Conservation (phyloP, 2,329 filamentous ascomycete genomes). For the Exophiala sideris region DNA sequence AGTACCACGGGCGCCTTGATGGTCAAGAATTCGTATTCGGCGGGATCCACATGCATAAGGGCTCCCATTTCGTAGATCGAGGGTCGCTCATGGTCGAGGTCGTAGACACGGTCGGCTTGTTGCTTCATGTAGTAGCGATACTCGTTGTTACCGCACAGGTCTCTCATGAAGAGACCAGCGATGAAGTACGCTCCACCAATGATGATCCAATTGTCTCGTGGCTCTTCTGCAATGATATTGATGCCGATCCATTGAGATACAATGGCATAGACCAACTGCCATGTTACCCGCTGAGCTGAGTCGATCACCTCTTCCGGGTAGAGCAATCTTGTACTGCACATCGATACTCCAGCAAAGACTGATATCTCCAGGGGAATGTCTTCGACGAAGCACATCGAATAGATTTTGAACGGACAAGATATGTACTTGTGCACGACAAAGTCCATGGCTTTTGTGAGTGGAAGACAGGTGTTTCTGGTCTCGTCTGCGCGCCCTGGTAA, state of each 20-base stretch:
- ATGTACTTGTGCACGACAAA: constrained; percentile 85
- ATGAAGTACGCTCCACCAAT: constrained; percentile 92
- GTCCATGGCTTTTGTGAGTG: constrained; percentile 82
- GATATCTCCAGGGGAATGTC: constrained; percentile 74
- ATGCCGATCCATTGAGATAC: constrained; percentile 94
- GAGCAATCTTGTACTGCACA: constrained; percentile 82
- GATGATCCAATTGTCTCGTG: constrained; percentile 81
- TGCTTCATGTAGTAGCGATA: constrained; percentile 87
- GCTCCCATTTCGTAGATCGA: constrained; percentile 78
- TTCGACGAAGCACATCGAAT: constrained; percentile 92
- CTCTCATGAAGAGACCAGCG: constrained; percentile 87
- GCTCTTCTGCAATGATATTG: constrained; percentile 79
- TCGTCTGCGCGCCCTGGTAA: constrained; percentile 78
- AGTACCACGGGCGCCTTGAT: constrained; percentile 88
- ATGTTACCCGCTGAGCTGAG: constrained; percentile 74
- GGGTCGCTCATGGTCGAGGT: constrained; percentile 76
- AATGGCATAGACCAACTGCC: constrained; percentile 75
- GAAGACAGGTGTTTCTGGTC: constrained; percentile 80
- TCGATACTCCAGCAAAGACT: constrained; percentile 75
- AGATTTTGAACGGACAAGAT: constrained; percentile 85
- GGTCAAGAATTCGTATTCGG: constrained; percentile 85
- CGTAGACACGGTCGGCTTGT: constrained; percentile 75
- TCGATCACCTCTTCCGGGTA: constrained; percentile 85
- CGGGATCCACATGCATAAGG: constrained; percentile 72
- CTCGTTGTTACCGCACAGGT: constrained; percentile 89